Conservation (phyloP, 2,329 filamentous ascomycete genomes). For the Xylogone sp. region DNA sequence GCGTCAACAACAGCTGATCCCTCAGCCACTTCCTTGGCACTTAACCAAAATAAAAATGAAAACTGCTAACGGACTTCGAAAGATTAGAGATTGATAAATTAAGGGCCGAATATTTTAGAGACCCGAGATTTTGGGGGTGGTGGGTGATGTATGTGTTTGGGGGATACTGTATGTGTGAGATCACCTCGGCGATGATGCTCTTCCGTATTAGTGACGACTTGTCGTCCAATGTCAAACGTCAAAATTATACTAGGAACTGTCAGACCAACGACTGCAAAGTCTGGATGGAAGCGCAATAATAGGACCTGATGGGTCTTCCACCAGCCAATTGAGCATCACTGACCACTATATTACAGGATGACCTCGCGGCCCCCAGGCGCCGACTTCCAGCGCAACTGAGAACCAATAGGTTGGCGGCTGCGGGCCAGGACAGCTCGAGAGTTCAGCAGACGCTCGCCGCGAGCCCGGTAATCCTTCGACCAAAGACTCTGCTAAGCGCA, state of each 20-base stretch:
- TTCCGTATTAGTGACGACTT: neutral
- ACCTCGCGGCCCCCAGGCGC: slow-evolving; percentile 11
- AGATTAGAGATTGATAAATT: neutral
- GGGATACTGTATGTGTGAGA: neutral
- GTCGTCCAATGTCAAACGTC: neutral
- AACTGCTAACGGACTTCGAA: neutral
- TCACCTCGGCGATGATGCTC: neutral
- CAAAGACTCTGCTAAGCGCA: slow-evolving; percentile 20
- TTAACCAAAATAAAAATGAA: neutral
- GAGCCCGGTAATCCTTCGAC: slow-evolving; percentile 25
- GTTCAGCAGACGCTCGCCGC: slow-evolving; percentile 20
- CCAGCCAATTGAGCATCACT: slow-evolving; percentile 23
- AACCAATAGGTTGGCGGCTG: slow-evolving; percentile 19
- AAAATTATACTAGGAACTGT: slow-evolving; percentile 19
- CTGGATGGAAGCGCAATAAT: slow-evolving; percentile 9
- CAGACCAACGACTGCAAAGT: slow-evolving; percentile 13
- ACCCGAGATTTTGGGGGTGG: neutral
- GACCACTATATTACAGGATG: slow-evolving; percentile 28
- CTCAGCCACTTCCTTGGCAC: neutral
- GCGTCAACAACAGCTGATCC: neutral
- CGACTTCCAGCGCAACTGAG: slow-evolving; percentile 15
- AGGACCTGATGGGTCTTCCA: slow-evolving; percentile 1
- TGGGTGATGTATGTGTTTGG: neutral
- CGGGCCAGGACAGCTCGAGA: slow-evolving; percentile 16
- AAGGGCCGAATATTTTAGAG: neutral